Evolutionary conservation across 2,329 filamentous ascomycete genomes (phyloP), one percentile per base, ranked within the genome.

Genomic region (Aspergillus tubingensis): DNA sequence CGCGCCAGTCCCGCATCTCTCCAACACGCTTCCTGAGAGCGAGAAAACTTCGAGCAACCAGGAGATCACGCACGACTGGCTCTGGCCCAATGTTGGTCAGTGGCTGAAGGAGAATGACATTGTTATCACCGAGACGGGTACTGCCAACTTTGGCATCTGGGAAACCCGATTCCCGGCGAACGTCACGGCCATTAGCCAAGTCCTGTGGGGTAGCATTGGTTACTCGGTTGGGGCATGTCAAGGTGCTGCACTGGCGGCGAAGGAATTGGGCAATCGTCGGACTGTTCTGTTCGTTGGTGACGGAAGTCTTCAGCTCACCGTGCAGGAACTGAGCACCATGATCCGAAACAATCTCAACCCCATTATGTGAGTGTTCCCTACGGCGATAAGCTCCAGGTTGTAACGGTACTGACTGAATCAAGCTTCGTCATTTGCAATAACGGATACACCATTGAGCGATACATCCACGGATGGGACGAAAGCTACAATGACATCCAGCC

Each of bases 201-300:
- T 91, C 2, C 85, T 95, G 11, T 89, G 86, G 86, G 85, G 86
- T 48, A 85, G 82, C 48, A 90, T 89, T 65, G 87, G 87, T 0
- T 89, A 88, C 68, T 85, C 85, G 0, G 83, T 88, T 4, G 86
- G 86, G 23, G 81, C 86, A 3, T 82, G 82, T 36, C 85, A 88
- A 70, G 87, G 88, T 43, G 92, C 91, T 17, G 90, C 90, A 1
- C 81, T 95, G 10, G 92, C 91, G 0, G 86, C 87, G 0, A 88
- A 87, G 68, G 91, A 95, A 70, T 77, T 79, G 39, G 81, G 85
- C 54, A 79, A 86, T 25, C 82, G 77, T 25, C 80, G 92, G 61
- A 92, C 90, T 0, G 88, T 97, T 49, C 81, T 96, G 39, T 93
- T 96, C 71, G 91, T 92, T n/a, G 92, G 92, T 23, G 92, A 96